These are phyloP conservation scores for Alliaria petiolata DNA, from an alignment of 345 rosid genomes.

Conservation along the genomic window DNA sequence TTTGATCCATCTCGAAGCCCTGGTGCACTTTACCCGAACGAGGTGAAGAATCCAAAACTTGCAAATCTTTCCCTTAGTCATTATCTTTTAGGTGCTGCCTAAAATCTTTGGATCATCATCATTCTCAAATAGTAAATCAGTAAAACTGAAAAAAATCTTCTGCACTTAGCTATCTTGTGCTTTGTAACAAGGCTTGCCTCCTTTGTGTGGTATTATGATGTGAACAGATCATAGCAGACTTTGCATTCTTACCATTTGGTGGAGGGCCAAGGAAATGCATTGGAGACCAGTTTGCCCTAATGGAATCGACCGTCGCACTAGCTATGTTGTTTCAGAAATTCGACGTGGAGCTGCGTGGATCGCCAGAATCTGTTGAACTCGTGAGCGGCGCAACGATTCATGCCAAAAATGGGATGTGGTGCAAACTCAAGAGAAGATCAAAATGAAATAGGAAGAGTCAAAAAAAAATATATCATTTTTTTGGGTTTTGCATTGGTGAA, in stretches of 20 bases:
- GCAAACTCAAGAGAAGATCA: conserved; percentile 67
- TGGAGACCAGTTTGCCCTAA: conserved; percentile 92
- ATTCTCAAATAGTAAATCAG: background rate
- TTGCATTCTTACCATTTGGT: conserved; percentile 86
- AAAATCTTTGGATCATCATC: background rate
- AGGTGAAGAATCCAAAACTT: conserved; percentile 41
- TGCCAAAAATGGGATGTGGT: conserved; percentile 82
- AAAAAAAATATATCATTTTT: too few species aligned
- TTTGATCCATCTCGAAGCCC: conserved; percentile 91
- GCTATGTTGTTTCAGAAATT: conserved; percentile 76
- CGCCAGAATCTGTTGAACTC: conserved; percentile 70
- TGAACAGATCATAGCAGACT: conserved; percentile 72
- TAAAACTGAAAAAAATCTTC: background rate
- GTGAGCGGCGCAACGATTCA: conserved; percentile 94
- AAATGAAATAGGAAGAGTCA: background rate
- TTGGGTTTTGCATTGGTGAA: too few species aligned
- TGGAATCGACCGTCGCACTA: conserved; percentile 83
- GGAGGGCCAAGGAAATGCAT: conserved; percentile 95
- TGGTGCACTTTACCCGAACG: conserved; percentile 86
- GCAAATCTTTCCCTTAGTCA: background rate
- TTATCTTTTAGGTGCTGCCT: background rate
- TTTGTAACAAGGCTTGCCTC: background rate
- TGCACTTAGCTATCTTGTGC: background rate
- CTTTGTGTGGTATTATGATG: conserved; percentile 9
- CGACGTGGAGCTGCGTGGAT: conserved; percentile 61